Percentiles rank a stretch among this genome's conserved stretches.
Evolutionary conservation across 1,284 basidiomycete species (phyloP).

Genomic region (Dichomitus squalens): DNA sequence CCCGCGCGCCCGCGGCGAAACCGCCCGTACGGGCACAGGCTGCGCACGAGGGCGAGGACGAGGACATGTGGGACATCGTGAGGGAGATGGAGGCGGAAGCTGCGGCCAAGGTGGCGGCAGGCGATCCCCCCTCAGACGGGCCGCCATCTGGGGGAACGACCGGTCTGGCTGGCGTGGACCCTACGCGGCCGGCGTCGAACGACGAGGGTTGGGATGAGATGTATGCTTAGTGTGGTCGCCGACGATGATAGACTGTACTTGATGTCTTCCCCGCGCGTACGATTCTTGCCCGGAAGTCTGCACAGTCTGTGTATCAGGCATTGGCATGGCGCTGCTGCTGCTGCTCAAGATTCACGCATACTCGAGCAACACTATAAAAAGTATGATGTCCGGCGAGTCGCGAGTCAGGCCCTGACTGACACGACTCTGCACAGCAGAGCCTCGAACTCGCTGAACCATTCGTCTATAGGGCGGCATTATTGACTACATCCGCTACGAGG

Average conservation of each 20-base stretch:
- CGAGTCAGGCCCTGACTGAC: conserved; percentile 20
- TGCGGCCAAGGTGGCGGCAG: conserved; percentile 1
- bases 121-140: neutral
- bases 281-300: no score
- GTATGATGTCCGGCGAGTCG: no score
- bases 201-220: conserved; percentile 39
- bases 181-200: conserved; percentile 25
- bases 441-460: neutral
- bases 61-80: conserved; percentile 71
- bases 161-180: conserved; percentile 5
- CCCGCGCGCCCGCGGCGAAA: neutral
- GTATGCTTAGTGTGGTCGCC: conserved; percentile 30
- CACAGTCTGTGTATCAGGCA: no score
- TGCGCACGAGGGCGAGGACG: conserved; percentile 51
- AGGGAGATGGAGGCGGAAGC: conserved; percentile 51
- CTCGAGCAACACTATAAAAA: no score
- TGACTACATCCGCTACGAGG: no score
- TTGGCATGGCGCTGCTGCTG: no score
- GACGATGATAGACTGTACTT: neutral
- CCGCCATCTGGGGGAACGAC: neutral
- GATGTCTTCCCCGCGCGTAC: no score
- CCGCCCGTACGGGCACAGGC: neutral
- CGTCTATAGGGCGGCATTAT: neutral
- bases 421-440: neutral
- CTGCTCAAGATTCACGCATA: no score